Percentiles rank a stretch among this genome's conserved stretches.
Evolutionary conservation across 257 asterid species (phyloP).

Genomic region (Fraxinus pennsylvanica): DNA sequence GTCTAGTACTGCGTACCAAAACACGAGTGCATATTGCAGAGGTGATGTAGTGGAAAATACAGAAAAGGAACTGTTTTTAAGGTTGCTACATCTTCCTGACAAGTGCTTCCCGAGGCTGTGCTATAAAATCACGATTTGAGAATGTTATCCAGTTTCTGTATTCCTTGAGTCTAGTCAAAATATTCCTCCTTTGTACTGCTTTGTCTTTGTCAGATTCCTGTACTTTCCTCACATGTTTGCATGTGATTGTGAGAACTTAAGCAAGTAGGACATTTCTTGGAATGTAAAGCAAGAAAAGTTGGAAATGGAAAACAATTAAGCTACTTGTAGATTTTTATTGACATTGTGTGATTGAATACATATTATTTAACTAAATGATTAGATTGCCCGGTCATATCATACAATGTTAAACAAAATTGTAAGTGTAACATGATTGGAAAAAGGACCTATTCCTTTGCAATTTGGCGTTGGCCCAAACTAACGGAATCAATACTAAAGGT

Average conservation of each 20-base stretch:
- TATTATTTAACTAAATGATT: no score
- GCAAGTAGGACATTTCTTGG: background rate
- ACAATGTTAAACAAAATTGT: no score
- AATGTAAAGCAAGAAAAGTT: background rate
- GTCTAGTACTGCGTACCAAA: no score
- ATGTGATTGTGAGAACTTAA: background rate
- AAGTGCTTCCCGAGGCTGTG: no score
- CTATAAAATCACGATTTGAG: background rate
- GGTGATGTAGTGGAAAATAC: background rate
- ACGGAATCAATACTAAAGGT: no score
- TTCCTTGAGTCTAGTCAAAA: background rate
- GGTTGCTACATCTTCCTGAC: background rate
- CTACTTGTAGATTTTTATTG: no score
- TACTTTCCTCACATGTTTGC: background rate
- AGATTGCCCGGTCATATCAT: no score
- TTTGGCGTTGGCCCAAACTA: background rate
- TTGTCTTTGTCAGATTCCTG: background rate
- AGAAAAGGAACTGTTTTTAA: background rate
- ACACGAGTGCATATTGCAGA: background rate
- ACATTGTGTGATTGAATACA: no score
- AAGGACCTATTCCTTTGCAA: background rate
- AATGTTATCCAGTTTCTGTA: background rate
- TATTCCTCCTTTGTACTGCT: background rate
- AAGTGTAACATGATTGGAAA: background rate
- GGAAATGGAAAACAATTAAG: background rate